phyloP scores from a whole-genome alignment of 2,329 filamentous ascomycete genomes.

The Alternaria alternata region DNA sequence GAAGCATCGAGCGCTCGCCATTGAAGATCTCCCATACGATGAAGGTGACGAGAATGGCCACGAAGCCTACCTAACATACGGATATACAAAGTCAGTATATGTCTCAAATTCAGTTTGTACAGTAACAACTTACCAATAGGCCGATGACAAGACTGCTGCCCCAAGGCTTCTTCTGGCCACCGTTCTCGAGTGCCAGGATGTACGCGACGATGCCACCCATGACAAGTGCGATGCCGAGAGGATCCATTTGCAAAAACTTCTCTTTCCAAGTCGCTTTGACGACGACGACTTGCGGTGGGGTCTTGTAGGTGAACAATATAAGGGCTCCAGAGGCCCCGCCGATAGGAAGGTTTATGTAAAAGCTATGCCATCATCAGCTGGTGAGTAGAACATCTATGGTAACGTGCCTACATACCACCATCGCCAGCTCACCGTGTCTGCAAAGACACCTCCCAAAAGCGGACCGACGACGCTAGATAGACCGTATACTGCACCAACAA shows the following conservation, averaged over 20 bases:
- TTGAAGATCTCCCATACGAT: conserved; percentile 47
- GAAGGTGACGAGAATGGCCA: conserved; percentile 49
- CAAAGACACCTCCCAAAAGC: conserved; percentile 53
- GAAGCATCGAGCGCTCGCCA: conserved; percentile 53
- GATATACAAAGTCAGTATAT: not conserved
- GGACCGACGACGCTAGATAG: conserved; percentile 52
- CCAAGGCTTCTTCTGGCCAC: conserved; percentile 42
- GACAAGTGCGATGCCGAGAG: conserved; percentile 51
- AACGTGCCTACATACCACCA: conserved; percentile 42
- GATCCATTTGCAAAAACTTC: conserved; percentile 57
- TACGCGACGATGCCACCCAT: conserved; percentile 52
- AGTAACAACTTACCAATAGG: conserved; percentile 32
- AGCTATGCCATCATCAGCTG: conserved; percentile 11
- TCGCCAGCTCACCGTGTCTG: conserved; percentile 49
- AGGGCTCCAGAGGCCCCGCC: conserved; percentile 50
- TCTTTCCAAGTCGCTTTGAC: conserved; percentile 37
- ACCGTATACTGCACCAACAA: conserved; percentile 49
- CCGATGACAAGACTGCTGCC: conserved; percentile 54
- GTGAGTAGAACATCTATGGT: not conserved
- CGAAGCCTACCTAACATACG: conserved; percentile 48
- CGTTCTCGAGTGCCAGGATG: conserved; percentile 59
- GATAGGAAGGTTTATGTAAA: conserved; percentile 56
- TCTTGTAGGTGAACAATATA: conserved; percentile 42
- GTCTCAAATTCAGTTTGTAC: not conserved
- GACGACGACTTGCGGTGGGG: conserved; percentile 30